Evolutionary conservation across 176 grass and related monocot genomes (phyloP).

Genomic region (Phoenix dactylifera): DNA sequence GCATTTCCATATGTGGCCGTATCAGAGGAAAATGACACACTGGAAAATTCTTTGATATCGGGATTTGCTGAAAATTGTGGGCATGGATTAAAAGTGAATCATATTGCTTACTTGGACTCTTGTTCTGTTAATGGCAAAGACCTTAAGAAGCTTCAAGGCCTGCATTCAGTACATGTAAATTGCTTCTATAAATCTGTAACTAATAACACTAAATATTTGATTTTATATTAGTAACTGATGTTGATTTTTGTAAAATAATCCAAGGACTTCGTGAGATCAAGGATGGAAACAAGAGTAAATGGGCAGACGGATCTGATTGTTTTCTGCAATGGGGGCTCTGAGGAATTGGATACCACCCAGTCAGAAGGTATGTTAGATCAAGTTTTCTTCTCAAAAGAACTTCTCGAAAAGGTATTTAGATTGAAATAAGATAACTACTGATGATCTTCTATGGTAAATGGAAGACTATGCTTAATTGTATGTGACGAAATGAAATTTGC

Average conservation of each 20-base stretch:
- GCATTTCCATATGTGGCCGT: constrained; percentile 74
- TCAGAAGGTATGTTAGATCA: constrained; percentile 52
- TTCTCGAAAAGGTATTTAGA: constrained; percentile 43
- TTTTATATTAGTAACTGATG: too few relatives aligned
- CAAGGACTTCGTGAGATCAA: constrained; percentile 47
- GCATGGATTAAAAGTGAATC: constrained; percentile 36
- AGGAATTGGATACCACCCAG: constrained; percentile 29
- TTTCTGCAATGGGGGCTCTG: constrained; percentile 47
- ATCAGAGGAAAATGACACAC: constrained; percentile 44
- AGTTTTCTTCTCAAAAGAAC: too few relatives aligned
- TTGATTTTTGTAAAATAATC: constrained; percentile 7
- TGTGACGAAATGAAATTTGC: constrained; percentile 1
- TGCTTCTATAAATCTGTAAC: not conserved
- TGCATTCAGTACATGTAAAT: constrained; percentile 56
- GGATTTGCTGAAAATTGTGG: constrained; percentile 70
- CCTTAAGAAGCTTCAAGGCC: constrained; percentile 39
- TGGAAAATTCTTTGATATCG: constrained; percentile 66
- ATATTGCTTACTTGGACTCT: constrained; percentile 33
- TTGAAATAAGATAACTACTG: not conserved
- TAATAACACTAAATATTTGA: too few relatives aligned
- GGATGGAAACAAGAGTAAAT: constrained; percentile 22
- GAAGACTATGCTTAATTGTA: not conserved
- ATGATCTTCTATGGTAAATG: constrained; percentile 12
- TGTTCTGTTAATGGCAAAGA: constrained; percentile 37
- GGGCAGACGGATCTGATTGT: constrained; percentile 50